Evolutionary conservation across 495 filamentous ascomycete species (phyloP), one percentile per base, ranked within the genome.

Genomic region (Neurospora sp.): DNA sequence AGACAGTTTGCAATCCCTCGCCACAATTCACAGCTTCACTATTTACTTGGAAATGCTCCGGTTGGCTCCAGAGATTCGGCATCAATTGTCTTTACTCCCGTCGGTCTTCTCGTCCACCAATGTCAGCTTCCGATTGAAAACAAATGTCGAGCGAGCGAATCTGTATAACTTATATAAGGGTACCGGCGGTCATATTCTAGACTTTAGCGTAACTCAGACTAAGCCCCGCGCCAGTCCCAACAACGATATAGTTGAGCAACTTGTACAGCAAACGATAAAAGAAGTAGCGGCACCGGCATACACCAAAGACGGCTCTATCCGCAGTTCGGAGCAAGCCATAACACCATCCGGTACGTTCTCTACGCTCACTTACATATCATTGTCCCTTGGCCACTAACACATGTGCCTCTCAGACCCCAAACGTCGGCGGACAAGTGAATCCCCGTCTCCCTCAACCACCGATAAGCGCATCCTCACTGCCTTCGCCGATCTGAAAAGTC

Each of bases 391-490:
- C 13, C 19, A 45, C 42, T 72, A 69, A 69, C 54, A 43, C 31
- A 62, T 15, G 2, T 43, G 13, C n/a, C 36, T n/a, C n/a, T 36
- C 9, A 72, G 71, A 70, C 24, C 71, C 59, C 38, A 73, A 73
- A 73, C 71, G 71, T 17, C 54, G 38, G 6, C 71, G 71, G 0
- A 69, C 71, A 15, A 73, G 71, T n/a, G 71, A 69, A 31, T 40
- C 21, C 6, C 38, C 5, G 59, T 43, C 71, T 69, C 36, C 59
- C 36, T 73, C 71, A 11, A 45, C 31, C 17, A 4, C 38, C 21
- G 62, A 38, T 39, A 73, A 73, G 71, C 71, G 31, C 17, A 69
- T 48, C 59, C 8, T 69, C 21, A 39, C 69, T 24, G 59, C 54
- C 34, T 69, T 73, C 38, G 37, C 71, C 13, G 71, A 70, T 43